Conservation (phyloP, 257 asterid species). For the Eustoma russellianum region DNA sequence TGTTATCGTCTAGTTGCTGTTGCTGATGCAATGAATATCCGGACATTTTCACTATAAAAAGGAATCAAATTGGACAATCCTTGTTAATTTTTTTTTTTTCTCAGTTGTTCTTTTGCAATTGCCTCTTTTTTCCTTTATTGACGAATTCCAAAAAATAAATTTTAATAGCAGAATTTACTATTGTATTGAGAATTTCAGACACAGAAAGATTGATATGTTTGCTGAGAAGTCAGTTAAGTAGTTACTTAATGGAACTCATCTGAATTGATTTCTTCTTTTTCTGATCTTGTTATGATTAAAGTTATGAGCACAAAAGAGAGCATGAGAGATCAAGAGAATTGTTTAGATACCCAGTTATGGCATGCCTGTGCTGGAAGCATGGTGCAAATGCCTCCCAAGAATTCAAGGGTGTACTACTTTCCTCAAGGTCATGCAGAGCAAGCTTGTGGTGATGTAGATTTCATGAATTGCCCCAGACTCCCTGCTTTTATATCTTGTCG, state of each 20-base stretch:
- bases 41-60: conserved; percentile 9
- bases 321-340: conserved; percentile 41
- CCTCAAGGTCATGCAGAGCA: conserved; percentile 97
- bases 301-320: conserved; percentile 58
- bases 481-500: conserved; percentile 52
- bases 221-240: conserved; percentile 7
- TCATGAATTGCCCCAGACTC: conserved; percentile 32
- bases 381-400: conserved; percentile 70
- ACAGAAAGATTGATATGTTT: conserved; percentile 10
- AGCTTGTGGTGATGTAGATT: conserved; percentile 50
- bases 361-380: conserved; percentile 97
- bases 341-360: conserved; percentile 90
- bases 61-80: conserved; percentile 23
- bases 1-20: too few relatives aligned
- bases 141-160: conserved; percentile 1
- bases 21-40: neutral
- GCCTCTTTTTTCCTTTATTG: conserved; percentile 7
- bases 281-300: conserved; percentile 33
- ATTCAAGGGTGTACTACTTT: conserved; percentile 69
- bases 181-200: conserved; percentile 7
- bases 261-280: neutral
- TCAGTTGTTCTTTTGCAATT: neutral
- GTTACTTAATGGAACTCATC: too few relatives aligned
- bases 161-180: conserved; percentile 21
- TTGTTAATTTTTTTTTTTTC: conserved; percentile 4